Percentiles rank a stretch among this genome's conserved stretches.
These are phyloP conservation scores for Ricinus communis DNA, from an alignment of 345 rosid genomes.

Conservation along the genomic window DNA sequence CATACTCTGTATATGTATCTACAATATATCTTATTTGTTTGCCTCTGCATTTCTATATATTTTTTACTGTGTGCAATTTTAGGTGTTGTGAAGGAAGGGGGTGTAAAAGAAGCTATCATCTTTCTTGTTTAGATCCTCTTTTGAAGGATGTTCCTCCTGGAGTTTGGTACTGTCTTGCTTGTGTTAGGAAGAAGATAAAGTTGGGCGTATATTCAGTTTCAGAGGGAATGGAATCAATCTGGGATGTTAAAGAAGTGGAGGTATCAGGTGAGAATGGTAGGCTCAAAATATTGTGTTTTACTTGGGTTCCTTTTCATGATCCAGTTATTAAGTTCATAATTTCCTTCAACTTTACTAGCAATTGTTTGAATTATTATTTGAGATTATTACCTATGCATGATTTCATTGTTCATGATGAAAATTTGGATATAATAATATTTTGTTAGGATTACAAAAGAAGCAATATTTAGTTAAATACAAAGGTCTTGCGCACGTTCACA, in stretches of 20 bases:
- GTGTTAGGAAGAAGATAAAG: conserved; percentile 45
- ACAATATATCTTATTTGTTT: neutral
- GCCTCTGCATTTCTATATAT: neutral
- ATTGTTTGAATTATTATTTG: neutral
- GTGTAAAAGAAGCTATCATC: conserved; percentile 48
- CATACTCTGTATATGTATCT: neutral
- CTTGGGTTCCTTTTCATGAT: neutral
- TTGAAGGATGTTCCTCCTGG: conserved; percentile 41
- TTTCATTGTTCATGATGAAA: neutral
- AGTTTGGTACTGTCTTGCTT: conserved; percentile 49
- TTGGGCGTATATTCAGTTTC: conserved; percentile 46
- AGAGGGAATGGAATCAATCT: conserved; percentile 50
- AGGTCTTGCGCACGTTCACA: conserved; percentile 63
- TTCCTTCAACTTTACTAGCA: neutral
- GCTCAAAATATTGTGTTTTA: neutral
- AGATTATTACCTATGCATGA: neutral
- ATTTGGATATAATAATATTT: conserved; percentile 12
- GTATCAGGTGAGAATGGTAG: conserved; percentile 39
- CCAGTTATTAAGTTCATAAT: neutral
- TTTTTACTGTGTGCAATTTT: conserved; percentile 13
- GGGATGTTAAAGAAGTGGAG: conserved; percentile 45
- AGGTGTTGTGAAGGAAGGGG: conserved; percentile 56
- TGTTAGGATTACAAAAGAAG: conserved; percentile 35
- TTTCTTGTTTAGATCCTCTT: conserved; percentile 48
- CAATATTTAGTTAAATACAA: conserved; percentile 51